Base-by-base conservation (phyloP, 2,329 filamentous ascomycete species). In the Colletotrichum sp. region DNA sequence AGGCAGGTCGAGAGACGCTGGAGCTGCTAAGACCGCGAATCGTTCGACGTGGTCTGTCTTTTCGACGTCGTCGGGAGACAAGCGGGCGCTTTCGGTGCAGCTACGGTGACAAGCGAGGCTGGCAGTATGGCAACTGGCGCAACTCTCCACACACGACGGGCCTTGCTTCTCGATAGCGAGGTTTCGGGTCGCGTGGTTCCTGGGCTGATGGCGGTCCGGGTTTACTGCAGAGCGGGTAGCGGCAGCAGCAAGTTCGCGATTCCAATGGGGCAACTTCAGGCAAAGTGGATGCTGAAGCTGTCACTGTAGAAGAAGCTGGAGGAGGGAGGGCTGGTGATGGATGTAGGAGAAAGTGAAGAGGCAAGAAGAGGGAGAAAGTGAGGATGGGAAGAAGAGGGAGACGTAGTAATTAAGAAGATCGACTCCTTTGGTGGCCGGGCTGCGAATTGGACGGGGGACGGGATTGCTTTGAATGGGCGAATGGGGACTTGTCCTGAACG, bases 401-500 rank as follows among this genome's bases (percentile, higher is more conserved):
- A 71, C 5, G 73, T 48, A 63, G 69, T 75, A 65, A 65, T 75
- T 75, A 75, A 73, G 64, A 75, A 75, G 69, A 65, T 14, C 73
- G 30, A 64, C 30, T 64, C 58, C 63, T 69, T 56, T 69, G 36
- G 36, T 69, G 64, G 70, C 73, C 73, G 58, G 69, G 28, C 73
- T 30, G 56, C 70, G 70, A 75, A 58, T 64, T 73, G 69, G 73
- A 73, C 69, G 69, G 69, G 73, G 73, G 36, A 75, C 63, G 36
- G 73, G 73, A 73, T 69, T 73, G 73, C 73, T 63, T 73, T 75
- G 68, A 65, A 73, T 73, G 73, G 69, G n/a, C 73, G 70, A 73
- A 75, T 75, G 73, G 73, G 73, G 73, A 75, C 34, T 73, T 67
- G 56, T 24, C 58, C 62, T 43, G 21, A 26, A 66, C 34, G 58